Evolutionary conservation across 306 rosid genomes (phyloP).

Genomic region (Morella rubra): DNA sequence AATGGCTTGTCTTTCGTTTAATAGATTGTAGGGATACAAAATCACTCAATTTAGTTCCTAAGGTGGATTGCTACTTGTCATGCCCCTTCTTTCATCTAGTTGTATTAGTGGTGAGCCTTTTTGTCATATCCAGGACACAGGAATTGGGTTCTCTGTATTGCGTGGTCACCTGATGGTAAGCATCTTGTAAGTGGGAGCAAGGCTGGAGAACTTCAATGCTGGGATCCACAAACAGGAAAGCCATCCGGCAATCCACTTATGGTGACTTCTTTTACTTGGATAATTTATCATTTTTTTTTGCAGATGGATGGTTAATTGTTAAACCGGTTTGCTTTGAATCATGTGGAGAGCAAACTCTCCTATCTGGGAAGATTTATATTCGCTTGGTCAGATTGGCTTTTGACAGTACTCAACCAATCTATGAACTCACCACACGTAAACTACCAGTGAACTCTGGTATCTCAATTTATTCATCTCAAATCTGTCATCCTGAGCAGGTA

Average conservation of each 20-base stretch:
- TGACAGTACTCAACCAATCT: too few species aligned
- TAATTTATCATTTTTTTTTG: background rate
- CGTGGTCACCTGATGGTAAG: conserved; percentile 94
- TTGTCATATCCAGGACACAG: conserved; percentile 65
- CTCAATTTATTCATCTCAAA: too few species aligned
- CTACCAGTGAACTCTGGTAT: too few species aligned
- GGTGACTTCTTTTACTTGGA: conserved; percentile 43
- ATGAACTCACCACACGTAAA: too few species aligned
- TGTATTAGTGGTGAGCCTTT: conserved; percentile 15
- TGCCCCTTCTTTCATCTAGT: background rate
- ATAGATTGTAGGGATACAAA: background rate
- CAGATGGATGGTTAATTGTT: background rate
- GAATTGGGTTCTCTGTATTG: conserved; percentile 93
- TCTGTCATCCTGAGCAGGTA: too few species aligned
- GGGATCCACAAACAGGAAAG: conserved; percentile 93
- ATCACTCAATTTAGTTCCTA: background rate
- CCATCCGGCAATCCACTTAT: conserved; percentile 60
- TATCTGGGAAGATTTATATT: background rate
- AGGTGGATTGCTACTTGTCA: background rate
- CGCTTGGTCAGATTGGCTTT: background rate
- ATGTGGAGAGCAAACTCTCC: background rate
- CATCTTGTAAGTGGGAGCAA: conserved; percentile 96
- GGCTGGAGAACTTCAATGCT: conserved; percentile 82
- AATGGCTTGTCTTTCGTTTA: background rate
- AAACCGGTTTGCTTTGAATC: background rate